Evolutionary conservation across 768 basidiomycete species (phyloP).

Genomic region (Xerocomus potaroensis): DNA sequence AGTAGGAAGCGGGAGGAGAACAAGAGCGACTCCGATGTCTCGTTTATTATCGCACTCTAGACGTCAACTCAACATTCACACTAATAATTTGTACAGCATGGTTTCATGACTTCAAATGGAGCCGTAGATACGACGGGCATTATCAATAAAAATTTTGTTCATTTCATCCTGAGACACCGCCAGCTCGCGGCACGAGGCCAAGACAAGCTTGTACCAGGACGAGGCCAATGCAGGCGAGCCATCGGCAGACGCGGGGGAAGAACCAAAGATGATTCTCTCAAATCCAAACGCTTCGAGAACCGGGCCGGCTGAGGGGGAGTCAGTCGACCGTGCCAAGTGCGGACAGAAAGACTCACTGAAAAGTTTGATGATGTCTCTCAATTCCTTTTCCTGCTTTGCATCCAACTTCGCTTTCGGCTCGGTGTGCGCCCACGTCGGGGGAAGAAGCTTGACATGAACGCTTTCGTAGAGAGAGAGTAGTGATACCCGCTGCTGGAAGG

Average conservation of each 20-base stretch:
- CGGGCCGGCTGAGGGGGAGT: slow-evolving; percentile 56
- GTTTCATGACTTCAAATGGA: slow-evolving; percentile 13
- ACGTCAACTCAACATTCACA: too few species aligned
- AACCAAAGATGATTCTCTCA: slow-evolving; percentile 78
- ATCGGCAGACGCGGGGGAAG: slow-evolving; percentile 57
- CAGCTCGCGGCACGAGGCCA: slow-evolving; percentile 74
- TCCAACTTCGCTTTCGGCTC: slow-evolving; percentile 34
- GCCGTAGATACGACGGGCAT: slow-evolving; percentile 43
- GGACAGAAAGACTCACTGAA: slow-evolving; percentile 55
- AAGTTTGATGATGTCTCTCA: slow-evolving; percentile 73
- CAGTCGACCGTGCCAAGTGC: background rate
- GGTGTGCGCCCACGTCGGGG: slow-evolving; percentile 64
- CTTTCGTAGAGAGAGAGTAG: slow-evolving; percentile 72
- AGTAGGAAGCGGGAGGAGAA: background rate
- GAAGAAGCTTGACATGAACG: slow-evolving; percentile 68
- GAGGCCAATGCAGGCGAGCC: slow-evolving; percentile 46
- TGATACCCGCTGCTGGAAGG: slow-evolving; percentile 69
- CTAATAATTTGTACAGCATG: too few species aligned
- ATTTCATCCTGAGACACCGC: slow-evolving; percentile 74
- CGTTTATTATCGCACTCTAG: too few species aligned
- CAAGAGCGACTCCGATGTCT: background rate
- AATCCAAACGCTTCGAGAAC: slow-evolving; percentile 84
- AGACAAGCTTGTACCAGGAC: slow-evolving; percentile 79
- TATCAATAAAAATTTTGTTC: slow-evolving; percentile 66
- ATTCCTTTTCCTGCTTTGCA: slow-evolving; percentile 37